Evolutionary conservation across 495 filamentous ascomycete species (phyloP).

Genomic region (Aspergillus homomorphus): DNA sequence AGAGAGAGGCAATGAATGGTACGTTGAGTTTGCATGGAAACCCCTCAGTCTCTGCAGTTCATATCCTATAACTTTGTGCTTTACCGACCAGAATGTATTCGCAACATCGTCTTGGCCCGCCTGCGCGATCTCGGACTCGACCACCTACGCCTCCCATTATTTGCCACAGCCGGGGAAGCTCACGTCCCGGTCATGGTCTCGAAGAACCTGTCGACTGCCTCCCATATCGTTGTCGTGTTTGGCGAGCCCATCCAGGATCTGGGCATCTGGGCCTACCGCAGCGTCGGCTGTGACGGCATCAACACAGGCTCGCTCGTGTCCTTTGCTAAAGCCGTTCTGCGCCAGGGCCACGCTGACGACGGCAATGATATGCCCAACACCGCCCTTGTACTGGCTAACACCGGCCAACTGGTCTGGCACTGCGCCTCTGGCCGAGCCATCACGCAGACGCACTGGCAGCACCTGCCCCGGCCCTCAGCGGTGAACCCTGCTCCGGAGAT

Average conservation of each 20-base stretch:
- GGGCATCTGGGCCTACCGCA: constrained; percentile 69
- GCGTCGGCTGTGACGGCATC: constrained; percentile 57
- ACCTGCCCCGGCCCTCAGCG: constrained; percentile 52
- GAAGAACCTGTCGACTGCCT: constrained; percentile 50
- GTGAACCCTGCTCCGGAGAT: constrained; percentile 40
- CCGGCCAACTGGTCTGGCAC: constrained; percentile 68
- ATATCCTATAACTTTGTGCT: background rate
- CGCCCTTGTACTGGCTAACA: constrained; percentile 66
- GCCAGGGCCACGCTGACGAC: background rate
- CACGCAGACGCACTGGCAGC: constrained; percentile 48
- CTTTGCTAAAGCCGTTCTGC: constrained; percentile 53
- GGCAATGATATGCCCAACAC: constrained; percentile 15
- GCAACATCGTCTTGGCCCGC: constrained; percentile 56
- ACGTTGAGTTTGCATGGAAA: background rate
- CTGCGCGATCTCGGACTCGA: constrained; percentile 55
- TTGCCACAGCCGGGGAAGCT: constrained; percentile 40
- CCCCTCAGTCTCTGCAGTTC: background rate
- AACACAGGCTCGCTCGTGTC: constrained; percentile 62
- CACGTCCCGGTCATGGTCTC: constrained; percentile 68
- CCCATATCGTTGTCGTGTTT: constrained; percentile 70
- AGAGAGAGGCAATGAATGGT: constrained; percentile 70
- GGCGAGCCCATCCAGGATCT: constrained; percentile 69
- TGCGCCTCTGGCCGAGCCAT: constrained; percentile 54
- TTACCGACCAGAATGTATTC: constrained; percentile 55
- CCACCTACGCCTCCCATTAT: constrained; percentile 58